These are phyloP conservation scores for Marasmius oreades DNA, from an alignment of 1,284 basidiomycete species.

Conservation along the genomic window DNA sequence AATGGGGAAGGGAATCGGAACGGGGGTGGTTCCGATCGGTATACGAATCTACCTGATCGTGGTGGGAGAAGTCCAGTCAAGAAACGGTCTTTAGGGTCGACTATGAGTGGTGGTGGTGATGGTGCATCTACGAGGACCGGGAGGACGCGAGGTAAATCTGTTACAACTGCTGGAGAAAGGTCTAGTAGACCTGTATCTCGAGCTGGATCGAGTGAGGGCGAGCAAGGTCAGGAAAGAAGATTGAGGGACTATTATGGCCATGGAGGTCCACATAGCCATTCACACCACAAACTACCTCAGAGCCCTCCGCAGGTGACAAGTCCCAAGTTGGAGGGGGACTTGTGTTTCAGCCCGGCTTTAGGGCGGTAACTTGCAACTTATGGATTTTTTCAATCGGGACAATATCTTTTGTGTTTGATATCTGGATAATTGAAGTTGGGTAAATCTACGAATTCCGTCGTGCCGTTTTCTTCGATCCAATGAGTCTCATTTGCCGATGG, in stretches of 20 bases:
- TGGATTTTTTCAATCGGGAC: no score
- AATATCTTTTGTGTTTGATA: no score
- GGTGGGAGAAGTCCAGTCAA: slow-evolving; percentile 3
- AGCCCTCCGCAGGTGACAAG: slow-evolving; percentile 12
- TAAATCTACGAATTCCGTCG: no score
- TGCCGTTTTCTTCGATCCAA: no score
- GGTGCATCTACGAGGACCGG: neutral
- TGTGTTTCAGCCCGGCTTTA: slow-evolving; percentile 12
- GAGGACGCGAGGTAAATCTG: neutral
- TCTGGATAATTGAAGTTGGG: no score
- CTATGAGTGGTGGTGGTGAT: neutral
- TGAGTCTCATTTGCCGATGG: no score
- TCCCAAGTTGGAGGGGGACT: slow-evolving; percentile 10
- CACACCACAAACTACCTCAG: slow-evolving; percentile 4
- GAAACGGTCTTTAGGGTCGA: no score
- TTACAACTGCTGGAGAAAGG: neutral
- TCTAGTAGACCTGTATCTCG: neutral
- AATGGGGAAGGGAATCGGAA: slow-evolving; percentile 1
- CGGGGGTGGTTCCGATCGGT: slow-evolving; percentile 1
- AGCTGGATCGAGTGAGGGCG: no score
- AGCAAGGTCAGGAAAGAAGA: neutral
- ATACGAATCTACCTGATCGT: slow-evolving; percentile 7
- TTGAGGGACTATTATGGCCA: slow-evolving; percentile 3
- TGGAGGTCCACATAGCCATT: neutral
- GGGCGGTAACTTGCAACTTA: slow-evolving; percentile 10